Evolutionary conservation across 2,329 filamentous ascomycete species (phyloP), one percentile per base, ranked within the genome.

Genomic region (Incumbomyces delicatus): DNA sequence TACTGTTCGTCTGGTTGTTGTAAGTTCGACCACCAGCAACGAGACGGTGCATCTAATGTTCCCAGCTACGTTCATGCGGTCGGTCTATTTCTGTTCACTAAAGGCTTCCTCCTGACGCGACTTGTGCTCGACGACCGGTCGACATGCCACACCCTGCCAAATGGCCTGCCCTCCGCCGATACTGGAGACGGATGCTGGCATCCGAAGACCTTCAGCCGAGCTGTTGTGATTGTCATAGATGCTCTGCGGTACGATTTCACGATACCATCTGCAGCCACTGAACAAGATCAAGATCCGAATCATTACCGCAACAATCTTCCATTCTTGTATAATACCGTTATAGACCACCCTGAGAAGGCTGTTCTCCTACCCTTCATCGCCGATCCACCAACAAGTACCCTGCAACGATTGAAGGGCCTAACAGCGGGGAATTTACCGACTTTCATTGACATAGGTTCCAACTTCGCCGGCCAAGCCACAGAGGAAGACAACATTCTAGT

Each of bases 201-300:
- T 63, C 87, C 88, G 30, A 94, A 87, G 69, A 86, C 81, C 1
- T 98, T 96, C 62, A 79, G 94, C 52, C 92, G 89, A 62, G 89
- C 90, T 10, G 81, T 98, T 39, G 77, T 98, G 18, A 77, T 98
- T 47, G 71, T 98, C 42, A 84, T 98, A 48, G 92, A 98, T 65
- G 92, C 92, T 44, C 74, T 98, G 49, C 83, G 92, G 50, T 98
- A 98, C 67, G 92, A 98, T 65, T 98, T 98, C 58, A 94, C 90
- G 0, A 79, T 96, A 10, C 92, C 92, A 1, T 82, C 84, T 50
- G 65, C 73, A 36, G 44, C 49, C 40, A 70, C 69, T 30, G 59
- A 66, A 7, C 60, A 66, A 44, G 60, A 61, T 41, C 67, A 74
- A 30, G 56, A 63, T 35, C 67, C 73, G 11, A 77, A 78, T 51